Evolutionary conservation across 345 rosid species (phyloP), one percentile per base, ranked within the genome.

Genomic region (Eucalyptus marginata): DNA sequence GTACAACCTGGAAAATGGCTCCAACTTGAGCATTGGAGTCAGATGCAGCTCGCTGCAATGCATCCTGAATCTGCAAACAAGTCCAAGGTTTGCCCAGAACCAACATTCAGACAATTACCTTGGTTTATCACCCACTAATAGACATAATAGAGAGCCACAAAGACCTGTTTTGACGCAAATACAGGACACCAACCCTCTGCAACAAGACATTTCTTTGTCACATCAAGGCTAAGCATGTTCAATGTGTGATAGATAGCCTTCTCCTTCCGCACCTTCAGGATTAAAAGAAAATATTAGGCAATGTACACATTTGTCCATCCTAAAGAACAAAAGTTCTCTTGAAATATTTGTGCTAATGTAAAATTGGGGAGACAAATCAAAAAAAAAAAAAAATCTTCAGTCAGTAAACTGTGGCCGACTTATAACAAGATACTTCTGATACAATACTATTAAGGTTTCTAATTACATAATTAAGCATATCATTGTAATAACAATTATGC

Each of bases 101-200:
- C 25, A 18, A 71, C 13, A 71, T 71, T 71, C 25, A 71, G 83
- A 71, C 24, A 22, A 36, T 71, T 71, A 71, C 83, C 83, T 36
- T 71, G 46, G 27, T 71, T 71, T 36, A 36, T 29, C 11, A n/a
- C 51, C 71, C 40, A 81, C 85, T 89, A 71, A 85, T 76, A 86
- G 43, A 87, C 62, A 33, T 47, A 68, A 88, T 87, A 89, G 76
- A 40, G 86, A 88, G 86, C 64, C 36, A 58, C 15, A 16, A 50
- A 27, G 89, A 96, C 99, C 95, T 96, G 97, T 49, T 97, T 95
- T 86, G 97, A 90, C 88, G 98, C 98, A 93, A 96, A 96, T 90
- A 97, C 95, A 84, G 99, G 99, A 92, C 98, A 95, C 98, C 99
- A 98, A 59, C 98, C 99, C 91, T 98, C 99, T 90, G 94, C 98